Conservation (phyloP, 495 filamentous ascomycete genomes). For the Penicillium antarcticum region DNA sequence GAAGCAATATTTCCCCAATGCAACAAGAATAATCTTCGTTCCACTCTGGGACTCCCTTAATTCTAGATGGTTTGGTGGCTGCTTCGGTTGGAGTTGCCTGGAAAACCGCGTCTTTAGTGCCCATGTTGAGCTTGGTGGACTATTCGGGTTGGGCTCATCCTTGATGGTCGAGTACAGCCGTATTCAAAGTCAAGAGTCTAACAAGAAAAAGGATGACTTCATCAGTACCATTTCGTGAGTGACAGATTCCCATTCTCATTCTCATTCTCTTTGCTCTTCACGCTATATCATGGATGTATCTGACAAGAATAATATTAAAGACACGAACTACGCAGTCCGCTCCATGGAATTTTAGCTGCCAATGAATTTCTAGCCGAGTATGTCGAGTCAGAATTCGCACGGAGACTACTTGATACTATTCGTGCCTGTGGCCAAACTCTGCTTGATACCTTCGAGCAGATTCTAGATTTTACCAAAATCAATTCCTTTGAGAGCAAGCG, state of each 20-base stretch:
- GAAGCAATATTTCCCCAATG: conserved; percentile 24
- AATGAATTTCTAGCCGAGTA: conserved; percentile 58
- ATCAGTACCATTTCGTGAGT: conserved; percentile 57
- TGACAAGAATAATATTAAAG: conserved; percentile 37
- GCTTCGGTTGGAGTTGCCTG: conserved; percentile 48
- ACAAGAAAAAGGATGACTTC: conserved; percentile 57
- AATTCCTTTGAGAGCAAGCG: conserved; percentile 33
- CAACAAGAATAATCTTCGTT: conserved; percentile 36
- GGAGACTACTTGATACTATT: conserved; percentile 54
- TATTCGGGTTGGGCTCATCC: conserved; percentile 56
- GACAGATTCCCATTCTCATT: conserved; percentile 20
- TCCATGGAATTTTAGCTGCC: conserved; percentile 60
- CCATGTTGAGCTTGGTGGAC: conserved; percentile 24
- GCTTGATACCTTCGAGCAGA: conserved; percentile 64
- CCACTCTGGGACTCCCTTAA: conserved; percentile 60
- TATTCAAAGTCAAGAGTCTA: conserved; percentile 39
- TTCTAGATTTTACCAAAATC: conserved; percentile 56
- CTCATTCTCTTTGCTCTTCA: background rate
- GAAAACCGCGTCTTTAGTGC: conserved; percentile 18
- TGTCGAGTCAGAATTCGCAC: conserved; percentile 41
- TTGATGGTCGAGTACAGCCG: conserved; percentile 58
- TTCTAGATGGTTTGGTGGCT: conserved; percentile 59
- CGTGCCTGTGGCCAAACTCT: conserved; percentile 57
- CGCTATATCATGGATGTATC: conserved; percentile 1
- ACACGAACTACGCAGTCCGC: conserved; percentile 62